These are phyloP conservation scores for Plasmodium malariae DNA, from an alignment of 169 alveolate genomes.

Conservation along the genomic window DNA sequence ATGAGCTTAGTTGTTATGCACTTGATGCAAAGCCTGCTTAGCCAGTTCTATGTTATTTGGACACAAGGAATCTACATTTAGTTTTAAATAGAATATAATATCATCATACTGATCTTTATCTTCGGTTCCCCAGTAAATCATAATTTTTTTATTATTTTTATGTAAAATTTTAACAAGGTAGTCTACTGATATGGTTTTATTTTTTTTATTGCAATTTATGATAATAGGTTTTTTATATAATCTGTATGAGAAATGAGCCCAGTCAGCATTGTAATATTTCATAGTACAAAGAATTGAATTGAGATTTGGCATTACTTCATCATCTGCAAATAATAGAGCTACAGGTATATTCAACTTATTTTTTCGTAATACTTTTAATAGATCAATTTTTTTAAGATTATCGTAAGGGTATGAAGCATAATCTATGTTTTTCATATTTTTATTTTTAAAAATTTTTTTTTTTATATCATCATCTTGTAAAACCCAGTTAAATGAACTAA, in stretches of 20 bases:
- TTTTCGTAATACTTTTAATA: conserved; percentile 31
- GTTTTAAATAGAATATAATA: conserved; percentile 21
- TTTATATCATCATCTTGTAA: conserved; percentile 23
- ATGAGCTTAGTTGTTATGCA: too few species aligned
- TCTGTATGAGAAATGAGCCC: conserved; percentile 70
- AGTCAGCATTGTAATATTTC: conserved; percentile 60
- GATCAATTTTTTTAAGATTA: conserved; percentile 18
- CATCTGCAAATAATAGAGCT: conserved; percentile 62
- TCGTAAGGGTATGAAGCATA: conserved; percentile 10
- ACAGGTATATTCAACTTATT: conserved; percentile 57
- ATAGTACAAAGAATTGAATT: conserved; percentile 13
- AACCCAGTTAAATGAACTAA: conserved; percentile 68
- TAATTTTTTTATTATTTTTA: conserved; percentile 56
- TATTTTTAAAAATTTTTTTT: conserved; percentile 6
- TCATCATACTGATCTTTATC: conserved; percentile 61
- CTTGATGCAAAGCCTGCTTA: conserved; percentile 17
- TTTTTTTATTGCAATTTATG: conserved; percentile 12
- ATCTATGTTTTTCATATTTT: not conserved
- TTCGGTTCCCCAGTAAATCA: conserved; percentile 76
- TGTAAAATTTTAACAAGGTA: conserved; percentile 31
- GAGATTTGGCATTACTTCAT: conserved; percentile 51
- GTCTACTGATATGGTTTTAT: not conserved
- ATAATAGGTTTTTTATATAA: conserved; percentile 14
- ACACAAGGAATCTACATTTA: conserved; percentile 63
- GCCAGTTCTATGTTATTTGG: conserved; percentile 62